Conservation (phyloP, 495 filamentous ascomycete species). For the Penicilliopsis zonata region DNA sequence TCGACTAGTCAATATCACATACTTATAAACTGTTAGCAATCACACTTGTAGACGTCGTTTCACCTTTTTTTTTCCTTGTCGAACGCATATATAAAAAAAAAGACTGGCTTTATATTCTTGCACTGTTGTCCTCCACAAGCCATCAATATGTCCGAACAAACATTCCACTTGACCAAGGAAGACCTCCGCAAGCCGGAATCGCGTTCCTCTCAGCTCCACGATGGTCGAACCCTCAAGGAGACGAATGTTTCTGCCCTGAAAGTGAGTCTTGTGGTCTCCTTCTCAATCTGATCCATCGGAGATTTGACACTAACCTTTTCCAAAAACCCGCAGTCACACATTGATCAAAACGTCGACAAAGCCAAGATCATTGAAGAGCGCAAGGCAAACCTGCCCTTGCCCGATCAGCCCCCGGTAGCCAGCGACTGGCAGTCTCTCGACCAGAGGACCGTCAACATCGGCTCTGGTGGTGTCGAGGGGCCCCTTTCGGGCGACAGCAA, state of each 20-base stretch:
- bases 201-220: constrained; percentile 24
- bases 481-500: constrained; percentile 44
- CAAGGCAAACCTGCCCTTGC: constrained; percentile 63
- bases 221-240: constrained; percentile 29
- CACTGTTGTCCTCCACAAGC: too few relatives aligned
- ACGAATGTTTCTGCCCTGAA: constrained; percentile 38
- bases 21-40: too few relatives aligned
- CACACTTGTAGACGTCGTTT: too few relatives aligned
- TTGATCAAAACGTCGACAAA: constrained; percentile 42
- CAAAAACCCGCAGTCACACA: constrained; percentile 29
- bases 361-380: constrained; percentile 48
- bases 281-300: neutral
- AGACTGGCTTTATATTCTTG: too few relatives aligned
- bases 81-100: too few relatives aligned
- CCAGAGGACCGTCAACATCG: constrained; percentile 52
- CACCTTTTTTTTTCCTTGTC: too few relatives aligned
- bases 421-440: constrained; percentile 72
- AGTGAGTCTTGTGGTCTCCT: constrained; percentile 9
- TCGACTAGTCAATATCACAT: too few relatives aligned
- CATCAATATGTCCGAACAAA: constrained; percentile 34
- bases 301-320: constrained; percentile 2
- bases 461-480: constrained; percentile 41
- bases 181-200: constrained; percentile 42
- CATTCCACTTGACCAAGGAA: constrained; percentile 39
- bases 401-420: constrained; percentile 57